Conservation (phyloP, 2,329 filamentous ascomycete genomes). For the Hirsutella thompsonii region DNA sequence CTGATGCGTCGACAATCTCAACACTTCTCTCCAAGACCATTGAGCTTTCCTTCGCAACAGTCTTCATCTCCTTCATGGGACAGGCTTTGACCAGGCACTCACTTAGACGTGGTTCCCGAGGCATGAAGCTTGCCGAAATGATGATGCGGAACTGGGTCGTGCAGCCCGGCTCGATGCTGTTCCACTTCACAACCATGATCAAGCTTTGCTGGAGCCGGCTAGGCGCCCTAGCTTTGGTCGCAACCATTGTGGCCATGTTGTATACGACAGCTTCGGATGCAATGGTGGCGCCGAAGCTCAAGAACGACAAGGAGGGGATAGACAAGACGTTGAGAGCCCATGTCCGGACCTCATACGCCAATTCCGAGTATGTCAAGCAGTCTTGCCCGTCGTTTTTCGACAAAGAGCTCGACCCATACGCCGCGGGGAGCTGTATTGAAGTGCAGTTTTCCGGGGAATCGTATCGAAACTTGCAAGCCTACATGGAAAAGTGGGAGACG, state of each 20-base stretch:
- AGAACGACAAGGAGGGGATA: slow-evolving; percentile 37
- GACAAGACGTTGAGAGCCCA: slow-evolving; percentile 35
- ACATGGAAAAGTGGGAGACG: slow-evolving; percentile 40
- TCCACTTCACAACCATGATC: slow-evolving; percentile 51
- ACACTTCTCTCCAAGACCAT: slow-evolving; percentile 63
- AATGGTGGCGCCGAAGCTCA: slow-evolving; percentile 61
- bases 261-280: slow-evolving; percentile 69
- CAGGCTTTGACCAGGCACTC: slow-evolving; percentile 62
- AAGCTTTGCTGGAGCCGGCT: slow-evolving; percentile 52
- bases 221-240: slow-evolving; percentile 49
- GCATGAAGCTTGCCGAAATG: slow-evolving; percentile 64
- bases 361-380: slow-evolving; percentile 38
- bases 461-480: slow-evolving; percentile 57
- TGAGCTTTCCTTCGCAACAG: slow-evolving; percentile 65
- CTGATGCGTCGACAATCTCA: slow-evolving; percentile 54
- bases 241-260: slow-evolving; percentile 53
- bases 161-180: slow-evolving; percentile 60
- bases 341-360: slow-evolving; percentile 51
- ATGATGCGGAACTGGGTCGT: slow-evolving; percentile 66
- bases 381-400: slow-evolving; percentile 50
- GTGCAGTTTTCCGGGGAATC: slow-evolving; percentile 58
- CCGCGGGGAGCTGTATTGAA: slow-evolving; percentile 47
- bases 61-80: slow-evolving; percentile 62
- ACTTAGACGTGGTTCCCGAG: slow-evolving; percentile 43
- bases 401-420: slow-evolving; percentile 23